Conservation (phyloP, 2,329 filamentous ascomycete species). For the Zymoseptoria pseudotritici region DNA sequence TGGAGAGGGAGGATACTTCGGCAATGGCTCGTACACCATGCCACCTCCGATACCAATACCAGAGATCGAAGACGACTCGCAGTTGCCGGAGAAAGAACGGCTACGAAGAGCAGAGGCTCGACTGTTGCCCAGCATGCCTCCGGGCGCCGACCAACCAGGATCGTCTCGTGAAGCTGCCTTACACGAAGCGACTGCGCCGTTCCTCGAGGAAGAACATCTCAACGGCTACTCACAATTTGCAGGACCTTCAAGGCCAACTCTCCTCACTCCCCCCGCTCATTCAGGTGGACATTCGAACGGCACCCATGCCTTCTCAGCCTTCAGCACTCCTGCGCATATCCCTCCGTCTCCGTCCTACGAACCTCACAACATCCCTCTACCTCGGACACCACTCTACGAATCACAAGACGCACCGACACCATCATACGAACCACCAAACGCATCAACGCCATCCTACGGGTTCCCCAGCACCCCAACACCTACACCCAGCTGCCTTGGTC, state of each 20-base stretch:
- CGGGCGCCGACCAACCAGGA: slow-evolving; percentile 33
- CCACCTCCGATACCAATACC: slow-evolving; percentile 40
- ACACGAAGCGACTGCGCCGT: slow-evolving; percentile 30
- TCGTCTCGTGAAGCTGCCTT: slow-evolving; percentile 14
- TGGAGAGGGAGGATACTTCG: slow-evolving; percentile 11
- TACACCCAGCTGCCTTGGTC: slow-evolving; percentile 1
- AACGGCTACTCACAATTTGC: slow-evolving; percentile 4
- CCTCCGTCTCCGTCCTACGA: slow-evolving; percentile 10
- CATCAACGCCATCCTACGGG: slow-evolving; percentile 1
- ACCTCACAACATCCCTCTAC: not conserved
- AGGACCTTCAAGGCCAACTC: slow-evolving; percentile 12
- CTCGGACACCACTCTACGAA: slow-evolving; percentile 1
- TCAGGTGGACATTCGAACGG: slow-evolving; percentile 2
- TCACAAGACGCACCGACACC: not conserved
- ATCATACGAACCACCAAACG: slow-evolving; percentile 2
- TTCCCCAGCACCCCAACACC: slow-evolving; percentile 1
- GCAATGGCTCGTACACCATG: slow-evolving; percentile 3
- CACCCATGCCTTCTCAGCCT: not conserved
- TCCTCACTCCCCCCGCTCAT: slow-evolving; percentile 15
- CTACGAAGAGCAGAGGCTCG: slow-evolving; percentile 69
- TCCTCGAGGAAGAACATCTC: slow-evolving; percentile 18
- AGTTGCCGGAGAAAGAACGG: slow-evolving; percentile 73
- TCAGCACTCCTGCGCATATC: slow-evolving; percentile 3
- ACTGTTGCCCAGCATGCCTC: slow-evolving; percentile 73
- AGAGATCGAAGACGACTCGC: slow-evolving; percentile 52